Percentiles rank a stretch among this genome's conserved stretches.
Conservation (phyloP, 352 stramenopile genomes). For the Phytophthora agathidicida region DNA sequence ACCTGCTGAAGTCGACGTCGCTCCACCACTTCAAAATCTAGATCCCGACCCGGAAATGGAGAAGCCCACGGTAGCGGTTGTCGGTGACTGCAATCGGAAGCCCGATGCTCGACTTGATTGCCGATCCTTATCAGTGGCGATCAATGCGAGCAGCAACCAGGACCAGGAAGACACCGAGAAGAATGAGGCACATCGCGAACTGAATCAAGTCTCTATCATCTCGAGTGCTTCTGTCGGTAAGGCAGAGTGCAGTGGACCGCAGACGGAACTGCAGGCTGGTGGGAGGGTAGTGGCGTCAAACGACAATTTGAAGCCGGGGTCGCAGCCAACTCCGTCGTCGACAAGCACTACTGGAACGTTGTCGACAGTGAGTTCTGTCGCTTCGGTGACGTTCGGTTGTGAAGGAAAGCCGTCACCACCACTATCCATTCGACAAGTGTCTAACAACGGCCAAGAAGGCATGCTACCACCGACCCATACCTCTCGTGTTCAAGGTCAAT, state of each 20-base stretch:
- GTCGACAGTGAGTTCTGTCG: conserved; percentile 11
- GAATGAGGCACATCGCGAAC: neutral
- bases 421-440: neutral
- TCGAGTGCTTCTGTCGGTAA: neutral
- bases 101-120: conserved; percentile 14
- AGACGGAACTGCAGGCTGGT: no score
- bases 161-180: conserved; percentile 15
- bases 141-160: conserved; percentile 14
- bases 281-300: no score
- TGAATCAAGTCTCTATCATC: conserved; percentile 17
- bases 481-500: conserved; percentile 25
- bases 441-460: neutral
- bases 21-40: conserved; percentile 26
- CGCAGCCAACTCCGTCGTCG: conserved; percentile 16
- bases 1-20: conserved; percentile 3
- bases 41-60: conserved; percentile 23
- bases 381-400: neutral
- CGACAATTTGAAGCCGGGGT: conserved; percentile 6
- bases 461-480: conserved; percentile 14
- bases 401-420: conserved; percentile 13
- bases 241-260: neutral
- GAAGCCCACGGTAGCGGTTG: neutral
- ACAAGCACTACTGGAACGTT: conserved; percentile 26
- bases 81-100: neutral
- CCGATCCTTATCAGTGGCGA: conserved; percentile 8